Conservation (phyloP, 768 basidiomycete genomes). For the Boletus reticuloceps region DNA sequence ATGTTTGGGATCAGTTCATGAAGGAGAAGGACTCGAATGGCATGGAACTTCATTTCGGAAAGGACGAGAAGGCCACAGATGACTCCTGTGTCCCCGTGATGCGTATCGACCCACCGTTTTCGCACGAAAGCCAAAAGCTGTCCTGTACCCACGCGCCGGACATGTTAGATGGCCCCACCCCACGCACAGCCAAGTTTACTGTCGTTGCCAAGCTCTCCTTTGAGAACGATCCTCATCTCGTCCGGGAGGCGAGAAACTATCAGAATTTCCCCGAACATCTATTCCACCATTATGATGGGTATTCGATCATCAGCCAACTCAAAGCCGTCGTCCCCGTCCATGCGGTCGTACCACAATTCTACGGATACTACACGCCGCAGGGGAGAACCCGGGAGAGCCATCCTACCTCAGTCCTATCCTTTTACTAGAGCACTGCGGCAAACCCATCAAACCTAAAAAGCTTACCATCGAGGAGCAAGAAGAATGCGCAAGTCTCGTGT, state of each 20-base stretch:
- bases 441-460: slow-evolving; percentile 25
- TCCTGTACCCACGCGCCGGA: slow-evolving; percentile 2
- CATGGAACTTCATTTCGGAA: no score
- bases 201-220: slow-evolving; percentile 47
- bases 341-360: no score
- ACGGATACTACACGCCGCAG: slow-evolving; percentile 13
- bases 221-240: slow-evolving; percentile 36
- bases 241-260: slow-evolving; percentile 27
- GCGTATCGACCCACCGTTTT: slow-evolving; percentile 15
- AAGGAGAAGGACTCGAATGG: not conserved
- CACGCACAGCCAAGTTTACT: slow-evolving; percentile 35
- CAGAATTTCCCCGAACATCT: slow-evolving; percentile 22
- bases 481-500: slow-evolving; percentile 40
- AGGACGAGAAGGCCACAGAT: not conserved
- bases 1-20: not conserved
- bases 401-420: slow-evolving; percentile 40
- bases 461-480: slow-evolving; percentile 37
- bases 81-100: not conserved
- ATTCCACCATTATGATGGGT: slow-evolving; percentile 6
- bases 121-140: slow-evolving; percentile 6
- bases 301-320: slow-evolving; percentile 25
- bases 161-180: not conserved
- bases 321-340: slow-evolving; percentile 39
- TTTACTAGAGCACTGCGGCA: slow-evolving; percentile 48
- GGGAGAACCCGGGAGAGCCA: not conserved